A percentile compares a stretch with the other conserved stretches of the same genome.
Conservation (phyloP, 2,329 filamentous ascomycete species). For the Lecanicillium sp. region DNA sequence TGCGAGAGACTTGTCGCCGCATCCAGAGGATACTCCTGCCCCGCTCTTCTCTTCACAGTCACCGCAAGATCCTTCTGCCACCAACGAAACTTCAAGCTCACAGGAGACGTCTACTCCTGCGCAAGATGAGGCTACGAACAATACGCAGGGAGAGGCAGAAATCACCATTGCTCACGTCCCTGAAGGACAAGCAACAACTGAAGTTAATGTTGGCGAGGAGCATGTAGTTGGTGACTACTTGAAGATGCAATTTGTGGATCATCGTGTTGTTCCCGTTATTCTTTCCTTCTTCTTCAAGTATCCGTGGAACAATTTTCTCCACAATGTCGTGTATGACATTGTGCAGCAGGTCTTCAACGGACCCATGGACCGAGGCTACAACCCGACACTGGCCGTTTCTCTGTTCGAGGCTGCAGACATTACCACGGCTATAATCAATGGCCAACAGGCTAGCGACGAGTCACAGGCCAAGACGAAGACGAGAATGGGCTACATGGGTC, state of each 20-base stretch:
- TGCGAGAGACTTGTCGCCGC: slow-evolving; percentile 34
- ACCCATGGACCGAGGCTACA: slow-evolving; percentile 92
- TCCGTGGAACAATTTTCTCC: slow-evolving; percentile 98
- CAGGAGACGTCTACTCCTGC: background rate
- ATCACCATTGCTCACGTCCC: slow-evolving; percentile 6
- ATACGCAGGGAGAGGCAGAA: slow-evolving; percentile 6
- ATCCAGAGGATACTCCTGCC: slow-evolving; percentile 59
- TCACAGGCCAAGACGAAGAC: slow-evolving; percentile 78
- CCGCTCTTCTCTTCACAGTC: slow-evolving; percentile 40
- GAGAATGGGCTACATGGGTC: slow-evolving; percentile 96
- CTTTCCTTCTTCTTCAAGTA: slow-evolving; percentile 94
- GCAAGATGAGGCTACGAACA: slow-evolving; percentile 6
- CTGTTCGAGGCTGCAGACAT: slow-evolving; percentile 87
- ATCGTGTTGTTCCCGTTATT: slow-evolving; percentile 91
- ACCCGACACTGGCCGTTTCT: slow-evolving; percentile 80
- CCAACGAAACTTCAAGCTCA: slow-evolving; percentile 13
- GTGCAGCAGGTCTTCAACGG: slow-evolving; percentile 99
- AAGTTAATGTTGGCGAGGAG: slow-evolving; percentile 20
- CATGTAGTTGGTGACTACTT: slow-evolving; percentile 90
- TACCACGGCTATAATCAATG: slow-evolving; percentile 84
- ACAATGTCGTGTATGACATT: slow-evolving; percentile 98
- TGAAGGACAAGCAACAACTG: slow-evolving; percentile 8
- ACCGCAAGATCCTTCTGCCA: slow-evolving; percentile 18
- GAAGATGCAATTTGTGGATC: slow-evolving; percentile 93
- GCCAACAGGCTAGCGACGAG: slow-evolving; percentile 79